A percentile compares a stretch with the other conserved stretches of the same genome.
Conservation (phyloP, 2,329 filamentous ascomycete genomes). For the Ophiostoma sp. region DNA sequence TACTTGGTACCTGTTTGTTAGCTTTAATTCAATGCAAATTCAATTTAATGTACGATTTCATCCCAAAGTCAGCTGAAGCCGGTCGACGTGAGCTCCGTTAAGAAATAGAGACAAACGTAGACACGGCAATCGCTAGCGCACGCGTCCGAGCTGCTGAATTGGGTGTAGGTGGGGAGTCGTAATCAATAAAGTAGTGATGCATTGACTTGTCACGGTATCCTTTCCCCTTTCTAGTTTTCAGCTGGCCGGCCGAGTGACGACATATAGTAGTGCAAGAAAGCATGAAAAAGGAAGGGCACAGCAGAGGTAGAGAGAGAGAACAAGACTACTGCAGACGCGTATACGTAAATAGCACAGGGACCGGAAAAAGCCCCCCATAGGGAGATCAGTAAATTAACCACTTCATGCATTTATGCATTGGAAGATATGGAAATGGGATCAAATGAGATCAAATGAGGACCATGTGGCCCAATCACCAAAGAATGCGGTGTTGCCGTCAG, state of each 20-base stretch:
- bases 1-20: not conserved
- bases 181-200: not conserved
- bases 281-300: no score
- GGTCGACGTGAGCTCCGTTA: not conserved
- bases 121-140: not conserved
- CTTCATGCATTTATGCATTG: conserved; percentile 27
- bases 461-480: conserved; percentile 8
- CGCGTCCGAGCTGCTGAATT: not conserved
- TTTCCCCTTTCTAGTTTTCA: not conserved
- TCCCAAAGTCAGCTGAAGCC: not conserved
- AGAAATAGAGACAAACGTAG: not conserved
- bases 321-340: no score
- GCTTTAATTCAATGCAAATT: not conserved
- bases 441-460: not conserved
- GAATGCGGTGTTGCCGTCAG: conserved; percentile 16
- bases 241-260: conserved; percentile 11
- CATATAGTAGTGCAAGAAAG: not conserved
- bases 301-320: no score
- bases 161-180: conserved; percentile 10
- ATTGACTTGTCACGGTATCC: not conserved
- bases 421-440: conserved; percentile 16
- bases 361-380: conserved; percentile 16
- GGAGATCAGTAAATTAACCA: conserved; percentile 25
- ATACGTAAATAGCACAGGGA: not conserved
- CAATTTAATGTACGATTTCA: no score